Conservation (phyloP, 768 basidiomycete species). For the Amanita subjunquillea region DNA sequence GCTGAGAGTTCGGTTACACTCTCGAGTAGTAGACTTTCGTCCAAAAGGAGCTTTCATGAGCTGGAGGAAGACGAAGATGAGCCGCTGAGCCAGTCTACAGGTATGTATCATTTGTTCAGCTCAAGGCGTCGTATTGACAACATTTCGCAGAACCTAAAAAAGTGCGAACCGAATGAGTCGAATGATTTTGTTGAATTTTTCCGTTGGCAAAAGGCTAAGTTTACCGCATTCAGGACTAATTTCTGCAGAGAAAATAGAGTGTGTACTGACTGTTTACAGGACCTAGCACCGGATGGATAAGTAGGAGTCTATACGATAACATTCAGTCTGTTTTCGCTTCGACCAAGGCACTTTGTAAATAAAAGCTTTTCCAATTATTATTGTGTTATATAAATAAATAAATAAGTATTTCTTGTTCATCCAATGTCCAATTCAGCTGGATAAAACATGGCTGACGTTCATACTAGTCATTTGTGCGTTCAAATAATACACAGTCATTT, state of each 20-base stretch:
- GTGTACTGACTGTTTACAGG: neutral
- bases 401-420: neutral
- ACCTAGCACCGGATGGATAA: neutral
- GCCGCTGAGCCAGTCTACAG: slow-evolving; percentile 30
- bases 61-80: slow-evolving; percentile 23
- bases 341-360: no score
- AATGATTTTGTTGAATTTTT: neutral
- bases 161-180: neutral
- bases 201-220: neutral
- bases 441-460: slow-evolving; percentile 42
- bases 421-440: neutral
- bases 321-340: no score
- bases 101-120: slow-evolving; percentile 16
- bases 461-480: slow-evolving; percentile 44
- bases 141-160: neutral
- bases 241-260: neutral
- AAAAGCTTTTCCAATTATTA: neutral
- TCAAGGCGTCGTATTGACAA: neutral
- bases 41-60: slow-evolving; percentile 49
- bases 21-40: slow-evolving; percentile 41
- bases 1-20: slow-evolving; percentile 45
- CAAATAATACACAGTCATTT: slow-evolving; percentile 52
- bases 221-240: neutral
- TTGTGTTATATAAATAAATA: neutral
- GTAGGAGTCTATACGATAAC: no score